A percentile compares a stretch with the other conserved stretches of the same genome.
phyloP scores from a whole-genome alignment of 768 basidiomycete species.

The Albatrellus ellisii region DNA sequence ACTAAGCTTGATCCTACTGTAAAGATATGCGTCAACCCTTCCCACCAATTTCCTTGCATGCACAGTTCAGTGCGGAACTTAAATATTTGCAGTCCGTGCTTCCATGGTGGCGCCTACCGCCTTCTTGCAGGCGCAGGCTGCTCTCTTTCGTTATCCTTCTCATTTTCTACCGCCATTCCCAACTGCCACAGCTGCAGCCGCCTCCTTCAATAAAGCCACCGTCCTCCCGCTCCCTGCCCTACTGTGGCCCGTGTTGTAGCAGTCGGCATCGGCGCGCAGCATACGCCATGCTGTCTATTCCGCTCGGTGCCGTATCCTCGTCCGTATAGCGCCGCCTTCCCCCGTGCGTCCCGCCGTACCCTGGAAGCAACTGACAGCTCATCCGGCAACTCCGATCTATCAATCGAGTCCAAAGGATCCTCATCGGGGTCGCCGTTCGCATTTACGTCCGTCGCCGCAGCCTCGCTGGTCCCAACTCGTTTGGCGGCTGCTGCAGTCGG shows the following conservation, averaged over 20 bases:
- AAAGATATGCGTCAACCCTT: no score
- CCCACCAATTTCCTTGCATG: no score
- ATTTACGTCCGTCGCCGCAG: conserved; percentile 11
- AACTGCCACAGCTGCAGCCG: not conserved
- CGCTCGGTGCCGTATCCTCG: not conserved
- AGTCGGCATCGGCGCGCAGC: conserved; percentile 8
- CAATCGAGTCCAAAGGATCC: conserved; percentile 1
- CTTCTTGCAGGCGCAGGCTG: conserved; percentile 6
- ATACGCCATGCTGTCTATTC: conserved; percentile 1
- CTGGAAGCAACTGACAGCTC: conserved; percentile 2
- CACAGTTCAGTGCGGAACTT: no score
- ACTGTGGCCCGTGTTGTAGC: conserved; percentile 7
- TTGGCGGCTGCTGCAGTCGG: conserved; percentile 8
- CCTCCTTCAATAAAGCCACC: conserved; percentile 3
- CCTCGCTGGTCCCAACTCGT: conserved; percentile 13
- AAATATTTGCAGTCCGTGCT: conserved; percentile 8
- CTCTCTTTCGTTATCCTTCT: conserved; percentile 16
- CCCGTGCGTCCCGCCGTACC: conserved; percentile 4
- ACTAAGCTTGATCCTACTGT: no score
- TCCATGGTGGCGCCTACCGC: conserved; percentile 5
- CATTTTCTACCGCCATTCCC: conserved; percentile 17
- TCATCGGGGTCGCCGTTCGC: conserved; percentile 11
- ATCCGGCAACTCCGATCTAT: conserved; percentile 8
- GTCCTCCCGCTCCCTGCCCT: conserved; percentile 7
- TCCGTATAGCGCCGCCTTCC: conserved; percentile 5